phyloP scores from a whole-genome alignment of 2,329 filamentous ascomycete species.

The Laburnicola sp. region DNA sequence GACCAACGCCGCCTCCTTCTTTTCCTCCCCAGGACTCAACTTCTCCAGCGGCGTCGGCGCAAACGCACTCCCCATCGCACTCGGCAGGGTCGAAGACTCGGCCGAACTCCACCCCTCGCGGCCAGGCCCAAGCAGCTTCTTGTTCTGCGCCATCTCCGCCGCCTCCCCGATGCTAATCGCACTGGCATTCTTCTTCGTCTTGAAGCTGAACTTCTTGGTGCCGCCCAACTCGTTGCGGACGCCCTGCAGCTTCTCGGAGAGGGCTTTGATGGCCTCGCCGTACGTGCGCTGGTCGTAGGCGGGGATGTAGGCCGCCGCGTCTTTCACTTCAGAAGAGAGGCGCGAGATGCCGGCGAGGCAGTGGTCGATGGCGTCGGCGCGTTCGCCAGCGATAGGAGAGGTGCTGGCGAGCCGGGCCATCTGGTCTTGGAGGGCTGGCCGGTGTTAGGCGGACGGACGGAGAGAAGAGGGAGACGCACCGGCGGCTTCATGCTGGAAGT shows the following conservation, averaged over 20 bases:
- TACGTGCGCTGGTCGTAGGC: conserved; percentile 90
- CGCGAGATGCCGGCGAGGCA: conserved; percentile 77
- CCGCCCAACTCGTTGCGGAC: conserved; percentile 67
- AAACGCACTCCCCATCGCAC: conserved; percentile 49
- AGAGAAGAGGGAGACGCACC: conserved; percentile 52
- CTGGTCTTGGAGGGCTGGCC: conserved; percentile 72
- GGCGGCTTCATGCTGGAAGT: conserved; percentile 76
- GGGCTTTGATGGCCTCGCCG: conserved; percentile 71
- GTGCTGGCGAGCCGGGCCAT: conserved; percentile 69
- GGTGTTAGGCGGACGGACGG: conserved; percentile 8
- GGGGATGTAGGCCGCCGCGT: conserved; percentile 79
- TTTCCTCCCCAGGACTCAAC: conserved; percentile 39
- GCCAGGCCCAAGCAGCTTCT: conserved; percentile 38
- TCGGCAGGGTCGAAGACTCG: conserved; percentile 42
- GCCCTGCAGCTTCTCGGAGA: conserved; percentile 77
- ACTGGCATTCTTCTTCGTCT: conserved; percentile 56
- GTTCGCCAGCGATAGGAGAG: conserved; percentile 69
- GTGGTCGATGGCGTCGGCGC: conserved; percentile 78
- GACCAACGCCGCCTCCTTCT: conserved; percentile 27
- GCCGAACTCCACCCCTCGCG: background rate
- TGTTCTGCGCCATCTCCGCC: conserved; percentile 56
- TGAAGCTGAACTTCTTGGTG: conserved; percentile 84
- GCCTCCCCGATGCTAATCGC: conserved; percentile 61
- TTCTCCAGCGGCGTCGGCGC: conserved; percentile 46
- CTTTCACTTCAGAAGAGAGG: conserved; percentile 81